Base-by-base conservation (phyloP, 441 rosid genomes). In the Mallotus repandus region DNA sequence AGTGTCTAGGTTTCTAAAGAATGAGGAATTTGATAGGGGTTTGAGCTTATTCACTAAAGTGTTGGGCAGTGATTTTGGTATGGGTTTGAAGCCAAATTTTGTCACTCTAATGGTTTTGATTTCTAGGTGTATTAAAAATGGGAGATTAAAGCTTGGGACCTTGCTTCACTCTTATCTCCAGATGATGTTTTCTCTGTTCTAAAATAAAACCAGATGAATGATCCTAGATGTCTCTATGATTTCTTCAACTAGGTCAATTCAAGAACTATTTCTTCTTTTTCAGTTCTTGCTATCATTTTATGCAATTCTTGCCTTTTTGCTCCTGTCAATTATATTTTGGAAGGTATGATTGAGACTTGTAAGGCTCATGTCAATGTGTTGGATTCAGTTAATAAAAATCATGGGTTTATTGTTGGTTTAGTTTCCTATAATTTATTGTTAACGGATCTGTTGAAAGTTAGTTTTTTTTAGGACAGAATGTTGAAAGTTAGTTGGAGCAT, bases 201-300 rank as follows among this genome's bases (percentile, higher is more conserved):
- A 92, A n/a, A 78, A 68, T 72, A 84, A 21, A 84, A 73, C 74
- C 77, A 68, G 66, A 86, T 79, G 45, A 76, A 46, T 67, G 90
- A 90, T 70, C 95, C 95, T 3, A 65, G 32, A 21, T 89, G 74
- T 76, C 90, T 94, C 13, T 69, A 87, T 41, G 71, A 77, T 69
- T 92, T 94, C 89, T 89, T 92, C 79, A 76, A 79, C 45, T 90
- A 89, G 97, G 81, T 84, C 69, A 80, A 76, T 61, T 76, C 82
- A 56, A 75, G 74, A 15, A 63, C 80, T 71, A 79, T 88, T 62
- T 79, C 76, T 74, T 87, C 91, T 18, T 89, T 84, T 74, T 85
- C 97, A 22, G 66, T 76, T 68, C 84, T 91, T 19, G 89, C 96
- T 10, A 64, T 84, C 18, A 15, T 22, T 71, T 76, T 94, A 52